Conservation (phyloP, 2,329 filamentous ascomycete genomes). For the Sporothrix dimorphospora region DNA sequence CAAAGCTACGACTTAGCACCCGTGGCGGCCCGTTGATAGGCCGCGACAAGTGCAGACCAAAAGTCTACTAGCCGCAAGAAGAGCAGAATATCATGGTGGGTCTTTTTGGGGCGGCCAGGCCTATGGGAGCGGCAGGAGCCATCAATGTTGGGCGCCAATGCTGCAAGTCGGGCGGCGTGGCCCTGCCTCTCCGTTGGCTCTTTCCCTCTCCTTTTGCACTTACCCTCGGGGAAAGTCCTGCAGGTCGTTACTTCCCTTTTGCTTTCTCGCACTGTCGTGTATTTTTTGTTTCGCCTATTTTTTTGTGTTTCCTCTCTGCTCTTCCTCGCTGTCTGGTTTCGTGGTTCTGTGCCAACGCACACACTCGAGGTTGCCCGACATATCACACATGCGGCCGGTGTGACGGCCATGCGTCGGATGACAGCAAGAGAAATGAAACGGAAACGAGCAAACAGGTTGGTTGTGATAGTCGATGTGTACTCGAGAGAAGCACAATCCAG, state of each 20-base stretch:
- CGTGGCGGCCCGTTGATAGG: slow-evolving; percentile 29
- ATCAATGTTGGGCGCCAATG: slow-evolving; percentile 21
- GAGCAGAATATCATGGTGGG: not conserved
- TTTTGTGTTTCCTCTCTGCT: not conserved
- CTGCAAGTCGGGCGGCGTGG: not conserved
- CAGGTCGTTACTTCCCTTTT: not conserved
- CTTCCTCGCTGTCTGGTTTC: not conserved
- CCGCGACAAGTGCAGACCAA: not conserved
- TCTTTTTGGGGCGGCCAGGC: not conserved
- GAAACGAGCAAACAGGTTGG: not conserved
- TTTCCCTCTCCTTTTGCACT: not conserved
- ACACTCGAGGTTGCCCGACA: slow-evolving; percentile 9
- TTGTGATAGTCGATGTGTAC: slow-evolving; percentile 10
- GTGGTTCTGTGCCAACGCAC: slow-evolving; percentile 10
- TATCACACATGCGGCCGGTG: slow-evolving; percentile 45
- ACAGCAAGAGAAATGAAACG: not conserved
- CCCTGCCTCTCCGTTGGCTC: not conserved
- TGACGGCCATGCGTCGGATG: slow-evolving; percentile 44
- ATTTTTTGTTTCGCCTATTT: not conserved
- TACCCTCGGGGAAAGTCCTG: not conserved
- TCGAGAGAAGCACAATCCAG: not conserved
- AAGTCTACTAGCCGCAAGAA: not conserved
- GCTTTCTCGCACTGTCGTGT: not conserved
- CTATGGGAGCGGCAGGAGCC: slow-evolving; percentile 27
- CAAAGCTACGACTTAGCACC: slow-evolving; percentile 24